phyloP scores from a whole-genome alignment of 805 yeast genomes.

The Suhomyces vadensis region DNA sequence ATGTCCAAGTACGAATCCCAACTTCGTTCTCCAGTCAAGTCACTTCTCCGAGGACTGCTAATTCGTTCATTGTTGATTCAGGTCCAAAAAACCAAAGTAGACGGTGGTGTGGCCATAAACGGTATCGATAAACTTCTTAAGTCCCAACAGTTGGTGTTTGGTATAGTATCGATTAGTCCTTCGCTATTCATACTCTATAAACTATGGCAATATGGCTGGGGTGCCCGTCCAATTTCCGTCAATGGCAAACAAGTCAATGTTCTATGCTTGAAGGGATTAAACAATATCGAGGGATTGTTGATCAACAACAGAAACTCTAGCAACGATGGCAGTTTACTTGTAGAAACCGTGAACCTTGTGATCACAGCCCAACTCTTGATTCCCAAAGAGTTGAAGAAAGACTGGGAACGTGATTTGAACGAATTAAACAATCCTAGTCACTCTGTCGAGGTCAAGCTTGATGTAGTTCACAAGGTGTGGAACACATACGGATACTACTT shows the following conservation, averaged over 20 bases:
- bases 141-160: conserved; percentile 93
- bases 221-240: conserved; percentile 29
- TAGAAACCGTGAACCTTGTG: conserved; percentile 64
- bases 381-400: conserved; percentile 49
- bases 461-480: conserved; percentile 59
- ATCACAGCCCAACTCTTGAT: conserved; percentile 48
- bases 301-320: conserved; percentile 9
- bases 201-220: conserved; percentile 38
- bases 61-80: conserved; percentile 81
- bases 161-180: conserved; percentile 87
- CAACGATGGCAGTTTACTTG: conserved; percentile 58
- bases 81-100: conserved; percentile 94
- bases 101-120: conserved; percentile 83
- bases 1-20: conserved; percentile 81
- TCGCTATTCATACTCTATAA: conserved; percentile 60
- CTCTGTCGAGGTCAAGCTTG: conserved; percentile 40
- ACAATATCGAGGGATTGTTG: conserved; percentile 59
- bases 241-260: conserved; percentile 35
- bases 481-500: conserved; percentile 53
- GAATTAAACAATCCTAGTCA: conserved; percentile 51
- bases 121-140: conserved; percentile 89
- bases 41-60: conserved; percentile 66
- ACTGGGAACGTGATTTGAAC: conserved; percentile 64
- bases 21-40: conserved; percentile 65
- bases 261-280: conserved; percentile 47